Evolutionary conservation across 2,329 filamentous ascomycete species (phyloP), one percentile per base, ranked within the genome.

Genomic region (Trichophyton equinum): DNA sequence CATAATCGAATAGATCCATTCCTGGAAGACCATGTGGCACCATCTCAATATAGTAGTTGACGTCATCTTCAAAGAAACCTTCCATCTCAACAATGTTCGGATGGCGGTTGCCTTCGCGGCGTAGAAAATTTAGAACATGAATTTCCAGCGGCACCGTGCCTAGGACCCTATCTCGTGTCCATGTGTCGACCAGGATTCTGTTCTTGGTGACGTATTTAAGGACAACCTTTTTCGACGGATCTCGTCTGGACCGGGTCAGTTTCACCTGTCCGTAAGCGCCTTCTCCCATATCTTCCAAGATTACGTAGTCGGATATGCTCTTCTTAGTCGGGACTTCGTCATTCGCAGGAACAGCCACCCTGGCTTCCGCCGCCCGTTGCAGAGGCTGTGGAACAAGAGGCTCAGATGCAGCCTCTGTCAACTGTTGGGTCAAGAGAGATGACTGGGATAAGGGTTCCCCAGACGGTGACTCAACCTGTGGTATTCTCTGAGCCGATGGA

Each of bases 1-100:
- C 99, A 73, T 99, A 99, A 75, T 99, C 94, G 70, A 99, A 99
- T 1, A 99, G 81, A 73, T 99, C 94, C 91, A 99, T 97, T 11
- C 94, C 94, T 0, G 94, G 94, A 42, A 96, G 79, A 1, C 94
- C 94, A 68, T 97, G 94, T 0, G 94, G 94, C 13, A 88, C 81
- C 74, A 97, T 99, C 73, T 97, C 94, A 67, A 99, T 99, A 74
- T 99, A 99, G 76, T 99, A 99, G 71, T 99, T 97, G 66, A 78
- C 66, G 61, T 79, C 77, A 40, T 80, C 78, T 65, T 86, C 84
- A 68, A 86, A 86, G 71, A 86, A 86, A 58, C 85, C 83, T 58
- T 82, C 79, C 84, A 86, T 86, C 68, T 85, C 83, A 49, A 86
- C 83, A 64, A 86, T 86, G 64, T 86, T 86, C 1, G 81, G 78